Conservation (phyloP, 2,329 filamentous ascomycete species). For the Fusarium zealandicum region DNA sequence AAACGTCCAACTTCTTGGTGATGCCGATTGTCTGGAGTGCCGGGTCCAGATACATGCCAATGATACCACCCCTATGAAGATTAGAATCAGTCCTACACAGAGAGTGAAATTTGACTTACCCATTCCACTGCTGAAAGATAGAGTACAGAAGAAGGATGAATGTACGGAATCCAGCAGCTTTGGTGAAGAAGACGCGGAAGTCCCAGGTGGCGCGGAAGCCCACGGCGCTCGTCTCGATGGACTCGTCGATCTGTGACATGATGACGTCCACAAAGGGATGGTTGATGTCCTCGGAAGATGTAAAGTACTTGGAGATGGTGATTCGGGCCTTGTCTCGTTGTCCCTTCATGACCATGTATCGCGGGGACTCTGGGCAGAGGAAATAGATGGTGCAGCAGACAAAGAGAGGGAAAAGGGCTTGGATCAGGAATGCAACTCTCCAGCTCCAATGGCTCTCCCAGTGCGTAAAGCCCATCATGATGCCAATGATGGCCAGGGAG, state of each 20-base stretch:
- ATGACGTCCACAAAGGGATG: conserved; percentile 31
- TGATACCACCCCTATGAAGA: conserved; percentile 18
- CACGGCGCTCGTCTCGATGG: conserved; percentile 24
- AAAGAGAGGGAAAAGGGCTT: conserved; percentile 28
- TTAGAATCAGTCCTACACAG: not conserved
- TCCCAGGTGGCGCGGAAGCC: conserved; percentile 29
- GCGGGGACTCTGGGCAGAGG: conserved; percentile 35
- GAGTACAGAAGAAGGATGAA: conserved; percentile 29
- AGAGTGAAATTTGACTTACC: conserved; percentile 4
- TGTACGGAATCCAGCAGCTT: conserved; percentile 23
- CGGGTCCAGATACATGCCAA: conserved; percentile 30
- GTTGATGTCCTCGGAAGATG: conserved; percentile 27
- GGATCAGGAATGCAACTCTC: conserved; percentile 33
- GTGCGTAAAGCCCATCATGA: conserved; percentile 36
- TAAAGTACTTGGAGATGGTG: conserved; percentile 31
- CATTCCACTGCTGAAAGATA: conserved; percentile 32
- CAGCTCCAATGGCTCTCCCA: conserved; percentile 38
- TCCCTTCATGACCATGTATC: conserved; percentile 37
- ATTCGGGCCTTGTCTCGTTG: conserved; percentile 30
- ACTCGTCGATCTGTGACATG: conserved; percentile 34
- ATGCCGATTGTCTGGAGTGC: conserved; percentile 31
- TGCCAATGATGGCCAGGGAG: conserved; percentile 30
- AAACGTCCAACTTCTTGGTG: conserved; percentile 18
- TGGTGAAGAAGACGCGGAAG: conserved; percentile 36
- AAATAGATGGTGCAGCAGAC: conserved; percentile 34